phyloP scores from a whole-genome alignment of 2,329 filamentous ascomycete genomes.

The Epichloe uncinata region DNA sequence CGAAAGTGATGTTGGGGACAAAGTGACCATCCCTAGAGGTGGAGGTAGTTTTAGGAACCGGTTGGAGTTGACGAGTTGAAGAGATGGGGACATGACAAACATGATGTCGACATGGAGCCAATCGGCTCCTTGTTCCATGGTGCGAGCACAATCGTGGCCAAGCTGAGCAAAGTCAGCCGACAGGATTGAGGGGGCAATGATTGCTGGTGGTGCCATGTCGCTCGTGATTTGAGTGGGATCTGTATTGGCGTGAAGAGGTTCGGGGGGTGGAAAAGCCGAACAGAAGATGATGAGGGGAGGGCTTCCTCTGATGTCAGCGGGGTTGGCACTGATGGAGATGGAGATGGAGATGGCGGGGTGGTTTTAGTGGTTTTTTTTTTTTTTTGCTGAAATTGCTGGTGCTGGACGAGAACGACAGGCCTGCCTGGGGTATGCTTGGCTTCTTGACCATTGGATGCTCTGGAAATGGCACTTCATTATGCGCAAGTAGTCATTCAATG shows the following conservation, averaged over 20 bases:
- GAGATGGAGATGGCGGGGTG: background rate
- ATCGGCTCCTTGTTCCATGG: slow-evolving; percentile 77
- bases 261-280: background rate
- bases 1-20: slow-evolving; percentile 96
- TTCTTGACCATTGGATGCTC: background rate
- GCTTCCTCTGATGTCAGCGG: slow-evolving; percentile 7
- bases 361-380: background rate
- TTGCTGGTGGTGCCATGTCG: slow-evolving; percentile 74
- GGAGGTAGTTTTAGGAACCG: background rate
- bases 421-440: background rate
- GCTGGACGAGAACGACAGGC: background rate
- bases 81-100: slow-evolving; percentile 20
- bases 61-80: slow-evolving; percentile 11
- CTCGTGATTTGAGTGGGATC: background rate
- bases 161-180: slow-evolving; percentile 90
- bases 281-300: background rate
- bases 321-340: background rate
- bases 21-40: slow-evolving; percentile 83
- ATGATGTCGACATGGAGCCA: slow-evolving; percentile 94
- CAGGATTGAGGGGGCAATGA: slow-evolving; percentile 96
- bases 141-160: slow-evolving; percentile 72
- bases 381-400: background rate
- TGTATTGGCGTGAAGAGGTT: background rate
- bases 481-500: too few species aligned
- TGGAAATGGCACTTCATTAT: too few species aligned